Evolutionary conservation across 139 green algal species (phyloP).

Genomic region (Tetradesmus obliquus): DNA sequence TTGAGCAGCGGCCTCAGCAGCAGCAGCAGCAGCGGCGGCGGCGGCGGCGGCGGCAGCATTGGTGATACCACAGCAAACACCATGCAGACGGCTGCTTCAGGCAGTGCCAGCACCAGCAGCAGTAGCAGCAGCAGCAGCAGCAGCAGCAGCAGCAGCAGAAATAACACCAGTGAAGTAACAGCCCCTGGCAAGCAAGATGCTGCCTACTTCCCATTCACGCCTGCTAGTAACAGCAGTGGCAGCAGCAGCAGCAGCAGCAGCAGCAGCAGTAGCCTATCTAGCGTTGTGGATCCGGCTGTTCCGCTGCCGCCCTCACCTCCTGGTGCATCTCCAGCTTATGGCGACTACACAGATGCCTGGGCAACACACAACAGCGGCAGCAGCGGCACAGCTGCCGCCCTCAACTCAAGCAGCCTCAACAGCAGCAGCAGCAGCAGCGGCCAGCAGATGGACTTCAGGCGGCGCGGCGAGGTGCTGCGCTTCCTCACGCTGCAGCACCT

Average conservation of each 20-base stretch:
- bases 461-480: constrained; percentile 1
- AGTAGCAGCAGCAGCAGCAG: neutral
- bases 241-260: constrained; percentile 9
- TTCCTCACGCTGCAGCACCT: constrained; percentile 41
- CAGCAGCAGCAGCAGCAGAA: neutral
- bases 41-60: neutral
- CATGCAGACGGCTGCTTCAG: neutral
- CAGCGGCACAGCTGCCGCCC: neutral
- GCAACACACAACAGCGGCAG: neutral
- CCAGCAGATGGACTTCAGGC: neutral
- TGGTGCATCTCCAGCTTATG: neutral
- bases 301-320: neutral
- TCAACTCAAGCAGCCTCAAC: neutral
- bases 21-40: neutral
- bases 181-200: neutral
- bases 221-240: neutral
- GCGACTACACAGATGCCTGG: neutral
- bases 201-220: neutral
- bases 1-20: neutral
- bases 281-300: neutral
- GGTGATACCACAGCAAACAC: neutral
- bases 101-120: neutral
- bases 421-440: neutral
- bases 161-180: neutral
- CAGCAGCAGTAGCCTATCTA: neutral